Percentiles rank a stretch among this genome's conserved stretches.
These are phyloP conservation scores for Colletotrichum navitas DNA, from an alignment of 2,329 filamentous ascomycete species.

Conservation along the genomic window DNA sequence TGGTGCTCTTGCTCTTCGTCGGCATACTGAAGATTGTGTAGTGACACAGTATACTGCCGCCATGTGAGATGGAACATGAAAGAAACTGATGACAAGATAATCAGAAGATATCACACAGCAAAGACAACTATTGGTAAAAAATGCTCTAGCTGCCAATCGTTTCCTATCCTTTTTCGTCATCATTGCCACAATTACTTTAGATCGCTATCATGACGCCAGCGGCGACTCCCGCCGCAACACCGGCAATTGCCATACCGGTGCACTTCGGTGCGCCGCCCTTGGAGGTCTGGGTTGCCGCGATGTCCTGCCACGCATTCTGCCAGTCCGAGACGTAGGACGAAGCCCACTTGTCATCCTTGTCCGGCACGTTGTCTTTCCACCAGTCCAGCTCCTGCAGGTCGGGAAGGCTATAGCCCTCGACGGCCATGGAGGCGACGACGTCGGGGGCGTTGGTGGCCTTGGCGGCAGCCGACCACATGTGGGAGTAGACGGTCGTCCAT, in stretches of 20 bases:
- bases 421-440: constrained; percentile 37
- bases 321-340: constrained; percentile 27
- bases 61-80: too few relatives aligned
- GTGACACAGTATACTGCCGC: too few relatives aligned
- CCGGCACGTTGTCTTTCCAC: constrained; percentile 33
- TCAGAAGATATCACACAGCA: too few relatives aligned
- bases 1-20: too few relatives aligned
- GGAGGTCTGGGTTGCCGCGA: constrained; percentile 6
- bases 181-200: not conserved
- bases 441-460: constrained; percentile 37
- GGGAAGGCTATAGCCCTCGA: not conserved
- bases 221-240: constrained; percentile 24
- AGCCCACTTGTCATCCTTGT: constrained; percentile 18
- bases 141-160: too few relatives aligned
- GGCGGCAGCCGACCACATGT: constrained; percentile 42
- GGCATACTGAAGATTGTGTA: too few relatives aligned
- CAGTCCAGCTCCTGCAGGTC: not conserved
- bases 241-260: constrained; percentile 34
- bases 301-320: not conserved
- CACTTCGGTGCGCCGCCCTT: constrained; percentile 26
- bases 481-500: constrained; percentile 36
- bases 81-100: too few relatives aligned
- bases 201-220: constrained; percentile 28
- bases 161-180: too few relatives aligned
- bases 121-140: too few relatives aligned